Conservation (phyloP, 179 eudicot species). For the Silene vulgaris region DNA sequence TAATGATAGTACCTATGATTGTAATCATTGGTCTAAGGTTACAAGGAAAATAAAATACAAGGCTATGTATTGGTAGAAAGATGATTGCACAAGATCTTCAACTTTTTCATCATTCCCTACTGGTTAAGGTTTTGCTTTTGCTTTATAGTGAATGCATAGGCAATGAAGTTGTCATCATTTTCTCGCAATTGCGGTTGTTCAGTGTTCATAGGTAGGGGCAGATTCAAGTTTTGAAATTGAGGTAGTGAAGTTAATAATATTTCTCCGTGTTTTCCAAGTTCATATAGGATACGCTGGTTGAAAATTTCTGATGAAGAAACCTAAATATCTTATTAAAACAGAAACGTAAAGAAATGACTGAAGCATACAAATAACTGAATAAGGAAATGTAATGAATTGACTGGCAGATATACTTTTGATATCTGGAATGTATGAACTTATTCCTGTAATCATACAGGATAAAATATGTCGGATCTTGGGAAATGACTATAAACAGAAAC, state of each 20-base stretch:
- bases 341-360: neutral
- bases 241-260: neutral
- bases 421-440: too few relatives aligned
- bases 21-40: constrained; percentile 13
- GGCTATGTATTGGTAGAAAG: constrained; percentile 12
- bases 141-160: neutral
- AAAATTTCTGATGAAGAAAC: too few relatives aligned
- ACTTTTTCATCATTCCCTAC: constrained; percentile 15
- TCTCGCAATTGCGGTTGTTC: neutral
- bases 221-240: too few relatives aligned
- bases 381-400: too few relatives aligned
- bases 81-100: constrained; percentile 17
- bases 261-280: neutral
- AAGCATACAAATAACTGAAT: too few relatives aligned
- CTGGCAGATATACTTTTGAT: too few relatives aligned
- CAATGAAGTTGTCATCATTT: constrained; percentile 7
- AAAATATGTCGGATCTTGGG: too few relatives aligned
- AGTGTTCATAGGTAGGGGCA: neutral
- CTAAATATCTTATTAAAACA: neutral
- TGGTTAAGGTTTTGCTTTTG: constrained; percentile 11
- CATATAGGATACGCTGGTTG: neutral
- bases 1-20: constrained; percentile 10
- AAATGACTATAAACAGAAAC: too few relatives aligned
- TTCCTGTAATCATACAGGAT: too few relatives aligned
- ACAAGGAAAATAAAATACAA: constrained; percentile 9